Conservation (phyloP, 306 rosid genomes). For the Rosa multiflora region DNA sequence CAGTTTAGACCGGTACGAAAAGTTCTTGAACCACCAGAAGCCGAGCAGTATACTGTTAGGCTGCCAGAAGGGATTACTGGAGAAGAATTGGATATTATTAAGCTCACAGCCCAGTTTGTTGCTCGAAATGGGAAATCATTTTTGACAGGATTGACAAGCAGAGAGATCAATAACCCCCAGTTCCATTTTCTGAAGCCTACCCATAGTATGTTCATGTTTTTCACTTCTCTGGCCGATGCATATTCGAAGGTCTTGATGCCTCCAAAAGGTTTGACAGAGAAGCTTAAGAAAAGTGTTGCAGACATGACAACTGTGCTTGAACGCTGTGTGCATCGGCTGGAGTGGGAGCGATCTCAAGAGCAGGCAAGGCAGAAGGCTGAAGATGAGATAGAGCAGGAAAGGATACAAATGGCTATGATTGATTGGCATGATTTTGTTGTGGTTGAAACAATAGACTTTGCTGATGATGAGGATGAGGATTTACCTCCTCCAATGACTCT, state of each 20-base stretch:
- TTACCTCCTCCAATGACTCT: conserved; percentile 92
- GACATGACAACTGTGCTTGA: conserved; percentile 93
- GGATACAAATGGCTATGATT: conserved; percentile 92
- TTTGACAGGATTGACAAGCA: conserved; percentile 85
- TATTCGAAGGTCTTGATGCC: conserved; percentile 96
- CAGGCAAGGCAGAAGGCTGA: conserved; percentile 95
- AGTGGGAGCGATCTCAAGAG: conserved; percentile 95
- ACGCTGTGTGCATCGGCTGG: conserved; percentile 82
- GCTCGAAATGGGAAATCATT: conserved; percentile 95
- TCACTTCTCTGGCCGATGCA: conserved; percentile 91
- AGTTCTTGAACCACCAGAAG: conserved; percentile 90
- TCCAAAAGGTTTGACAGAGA: conserved; percentile 75
- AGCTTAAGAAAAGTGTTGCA: conserved; percentile 69
- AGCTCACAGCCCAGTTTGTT: conserved; percentile 94
- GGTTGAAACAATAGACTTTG: conserved; percentile 92
- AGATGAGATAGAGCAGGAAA: conserved; percentile 94
- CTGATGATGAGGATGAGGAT: conserved; percentile 93
- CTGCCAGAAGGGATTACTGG: conserved; percentile 98
- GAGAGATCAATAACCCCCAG: conserved; percentile 86
- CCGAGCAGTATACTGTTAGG: conserved; percentile 86
- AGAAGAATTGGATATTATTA: conserved; percentile 89
- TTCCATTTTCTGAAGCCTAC: conserved; percentile 96
- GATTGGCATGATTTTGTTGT: conserved; percentile 99
- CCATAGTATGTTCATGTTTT: conserved; percentile 94
- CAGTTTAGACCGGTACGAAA: conserved; percentile 65